A percentile compares a stretch with the other conserved stretches of the same genome.
phyloP scores from a whole-genome alignment of 495 filamentous ascomycete genomes.

The Cudoniella acicularis region DNA sequence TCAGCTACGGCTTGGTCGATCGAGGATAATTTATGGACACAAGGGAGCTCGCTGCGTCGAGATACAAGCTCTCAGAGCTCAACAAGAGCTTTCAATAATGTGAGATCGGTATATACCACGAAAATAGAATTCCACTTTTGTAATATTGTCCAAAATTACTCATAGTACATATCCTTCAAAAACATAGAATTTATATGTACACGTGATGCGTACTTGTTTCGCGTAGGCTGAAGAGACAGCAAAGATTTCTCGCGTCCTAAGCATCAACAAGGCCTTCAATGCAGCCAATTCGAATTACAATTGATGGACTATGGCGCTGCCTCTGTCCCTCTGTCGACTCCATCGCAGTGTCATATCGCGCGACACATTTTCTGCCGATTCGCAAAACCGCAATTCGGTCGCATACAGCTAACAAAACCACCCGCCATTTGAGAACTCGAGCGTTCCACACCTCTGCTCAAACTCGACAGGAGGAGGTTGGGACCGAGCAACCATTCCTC shows the following conservation, averaged over 20 bases:
- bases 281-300: conserved; percentile 32
- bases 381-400: not conserved
- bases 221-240: not conserved
- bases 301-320: conserved; percentile 66
- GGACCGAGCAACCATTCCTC: too few relatives aligned
- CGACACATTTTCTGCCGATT: conserved; percentile 23
- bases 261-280: conserved; percentile 18
- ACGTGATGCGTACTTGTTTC: conserved; percentile 11
- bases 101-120: too few relatives aligned
- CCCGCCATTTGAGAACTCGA: not conserved
- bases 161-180: too few relatives aligned
- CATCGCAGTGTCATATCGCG: conserved; percentile 4
- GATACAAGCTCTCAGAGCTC: too few relatives aligned
- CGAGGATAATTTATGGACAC: too few relatives aligned
- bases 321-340: conserved; percentile 58
- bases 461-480: not conserved
- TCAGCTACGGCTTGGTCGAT: too few relatives aligned
- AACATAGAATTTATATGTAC: too few relatives aligned
- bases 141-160: too few relatives aligned
- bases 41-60: too few relatives aligned
- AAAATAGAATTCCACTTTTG: too few relatives aligned
- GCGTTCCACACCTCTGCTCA: conserved; percentile 10
- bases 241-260: conserved; percentile 7
- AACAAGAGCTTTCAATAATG: too few relatives aligned
- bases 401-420: not conserved